phyloP scores from a whole-genome alignment of 345 rosid genomes.

The Populus ilicifolia region DNA sequence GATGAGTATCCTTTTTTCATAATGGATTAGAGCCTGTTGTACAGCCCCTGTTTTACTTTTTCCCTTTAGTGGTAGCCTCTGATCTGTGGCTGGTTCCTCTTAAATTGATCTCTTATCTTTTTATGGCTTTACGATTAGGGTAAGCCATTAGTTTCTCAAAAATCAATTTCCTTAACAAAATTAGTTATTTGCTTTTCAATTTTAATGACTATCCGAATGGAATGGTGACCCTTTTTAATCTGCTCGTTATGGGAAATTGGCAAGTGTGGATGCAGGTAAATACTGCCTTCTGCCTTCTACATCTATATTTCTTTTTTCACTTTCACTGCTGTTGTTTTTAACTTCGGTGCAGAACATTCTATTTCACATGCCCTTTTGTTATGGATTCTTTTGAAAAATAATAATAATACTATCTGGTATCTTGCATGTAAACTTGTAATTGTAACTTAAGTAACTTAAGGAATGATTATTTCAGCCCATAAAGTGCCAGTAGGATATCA shows the following conservation, averaged over 20 bases:
- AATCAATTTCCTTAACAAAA: conserved; percentile 42
- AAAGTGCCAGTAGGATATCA: too few species aligned
- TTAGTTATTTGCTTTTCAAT: conserved; percentile 77
- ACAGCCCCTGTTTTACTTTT: not conserved
- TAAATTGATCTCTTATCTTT: not conserved
- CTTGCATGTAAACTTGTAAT: too few species aligned
- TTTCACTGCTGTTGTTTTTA: not conserved
- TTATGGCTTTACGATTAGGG: not conserved
- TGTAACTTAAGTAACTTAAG: too few species aligned
- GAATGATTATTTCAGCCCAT: too few species aligned
- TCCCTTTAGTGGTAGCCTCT: not conserved
- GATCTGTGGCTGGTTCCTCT: not conserved
- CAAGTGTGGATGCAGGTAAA: conserved; percentile 93
- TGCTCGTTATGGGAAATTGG: conserved; percentile 91
- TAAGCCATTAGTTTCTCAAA: not conserved
- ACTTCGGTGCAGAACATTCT: not conserved
- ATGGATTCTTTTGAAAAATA: too few species aligned
- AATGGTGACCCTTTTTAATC: conserved; percentile 91
- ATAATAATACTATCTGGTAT: not conserved
- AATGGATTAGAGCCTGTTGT: conserved; percentile 5
- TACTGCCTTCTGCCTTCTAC: not conserved
- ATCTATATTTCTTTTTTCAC: not conserved
- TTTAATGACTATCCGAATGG: conserved; percentile 98
- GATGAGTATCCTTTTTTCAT: conserved; percentile 72
- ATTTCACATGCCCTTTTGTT: not conserved